Conservation (phyloP, 768 basidiomycete genomes). For the Chalciporus chontae region DNA sequence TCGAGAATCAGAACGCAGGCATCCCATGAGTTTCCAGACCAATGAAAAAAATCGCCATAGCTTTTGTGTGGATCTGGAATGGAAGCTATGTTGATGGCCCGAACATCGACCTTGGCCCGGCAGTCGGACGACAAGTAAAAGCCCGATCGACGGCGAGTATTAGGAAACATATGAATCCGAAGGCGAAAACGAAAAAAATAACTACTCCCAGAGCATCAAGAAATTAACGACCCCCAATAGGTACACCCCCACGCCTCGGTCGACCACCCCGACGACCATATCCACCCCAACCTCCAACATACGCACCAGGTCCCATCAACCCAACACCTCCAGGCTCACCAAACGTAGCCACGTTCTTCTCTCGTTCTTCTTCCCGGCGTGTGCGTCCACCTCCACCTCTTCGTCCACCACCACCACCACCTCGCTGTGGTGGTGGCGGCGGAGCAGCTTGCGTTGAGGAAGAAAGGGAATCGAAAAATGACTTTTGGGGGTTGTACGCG, state of each 20-base stretch:
- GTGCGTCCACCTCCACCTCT: conserved; percentile 55
- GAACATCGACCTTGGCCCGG: no score
- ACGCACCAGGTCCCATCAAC: conserved; percentile 72
- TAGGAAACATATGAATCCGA: neutral
- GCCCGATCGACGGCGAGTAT: neutral
- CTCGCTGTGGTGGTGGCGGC: conserved; percentile 15
- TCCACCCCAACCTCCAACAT: conserved; percentile 77
- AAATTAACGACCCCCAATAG: conserved; percentile 21
- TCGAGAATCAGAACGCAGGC: no score
- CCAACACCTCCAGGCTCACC: conserved; percentile 82
- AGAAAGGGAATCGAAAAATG: conserved; percentile 75
- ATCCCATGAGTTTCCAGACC: no score
- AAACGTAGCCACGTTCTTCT: conserved; percentile 83
- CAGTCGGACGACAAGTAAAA: no score
- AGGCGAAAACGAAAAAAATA: neutral
- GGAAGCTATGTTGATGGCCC: no score
- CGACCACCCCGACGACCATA: conserved; percentile 52
- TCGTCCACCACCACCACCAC: conserved; percentile 38
- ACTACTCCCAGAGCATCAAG: neutral
- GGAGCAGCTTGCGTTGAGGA: conserved; percentile 42
- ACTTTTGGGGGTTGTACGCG: conserved; percentile 74
- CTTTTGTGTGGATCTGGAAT: no score
- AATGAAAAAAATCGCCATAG: no score
- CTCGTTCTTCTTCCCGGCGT: conserved; percentile 78
- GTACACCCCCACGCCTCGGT: conserved; percentile 34